These are phyloP conservation scores for Margaritispora aquatica DNA, from an alignment of 495 filamentous ascomycete genomes.

Conservation along the genomic window DNA sequence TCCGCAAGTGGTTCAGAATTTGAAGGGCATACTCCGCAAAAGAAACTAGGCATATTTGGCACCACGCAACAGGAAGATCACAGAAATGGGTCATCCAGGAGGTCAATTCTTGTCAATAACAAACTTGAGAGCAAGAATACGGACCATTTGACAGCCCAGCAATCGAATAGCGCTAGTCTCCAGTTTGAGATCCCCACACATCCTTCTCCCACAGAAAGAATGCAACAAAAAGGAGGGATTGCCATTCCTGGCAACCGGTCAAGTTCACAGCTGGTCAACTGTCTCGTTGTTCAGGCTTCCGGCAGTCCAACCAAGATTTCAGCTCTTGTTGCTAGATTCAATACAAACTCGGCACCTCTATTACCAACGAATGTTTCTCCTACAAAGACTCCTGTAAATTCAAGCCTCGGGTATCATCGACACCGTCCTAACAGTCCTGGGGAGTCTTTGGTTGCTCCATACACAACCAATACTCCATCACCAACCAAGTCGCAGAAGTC, in stretches of 20 bases:
- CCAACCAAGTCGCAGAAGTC: conserved; percentile 21
- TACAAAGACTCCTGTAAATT: not conserved
- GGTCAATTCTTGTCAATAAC: not conserved
- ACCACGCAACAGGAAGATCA: not conserved
- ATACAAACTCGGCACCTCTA: not conserved
- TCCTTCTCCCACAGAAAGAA: too few relatives aligned
- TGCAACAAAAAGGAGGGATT: too few relatives aligned
- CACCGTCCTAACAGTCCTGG: not conserved
- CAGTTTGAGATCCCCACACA: too few relatives aligned
- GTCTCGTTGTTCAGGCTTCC: not conserved
- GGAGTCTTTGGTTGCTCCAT: conserved; percentile 14
- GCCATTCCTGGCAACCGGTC: not conserved
- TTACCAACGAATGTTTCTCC: not conserved
- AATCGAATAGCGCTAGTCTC: too few relatives aligned
- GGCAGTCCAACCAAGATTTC: conserved; percentile 14
- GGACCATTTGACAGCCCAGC: not conserved
- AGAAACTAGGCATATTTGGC: not conserved
- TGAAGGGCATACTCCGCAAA: not conserved
- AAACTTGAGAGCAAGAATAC: not conserved
- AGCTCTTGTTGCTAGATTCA: conserved; percentile 21
- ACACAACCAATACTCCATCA: conserved; percentile 19
- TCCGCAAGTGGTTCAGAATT: not conserved
- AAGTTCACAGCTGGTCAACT: not conserved
- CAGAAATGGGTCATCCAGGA: not conserved
- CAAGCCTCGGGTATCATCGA: not conserved